Evolutionary conservation across 345 rosid species (phyloP), one percentile per base, ranked within the genome.

Genomic region (Pugionium dolabratum): DNA sequence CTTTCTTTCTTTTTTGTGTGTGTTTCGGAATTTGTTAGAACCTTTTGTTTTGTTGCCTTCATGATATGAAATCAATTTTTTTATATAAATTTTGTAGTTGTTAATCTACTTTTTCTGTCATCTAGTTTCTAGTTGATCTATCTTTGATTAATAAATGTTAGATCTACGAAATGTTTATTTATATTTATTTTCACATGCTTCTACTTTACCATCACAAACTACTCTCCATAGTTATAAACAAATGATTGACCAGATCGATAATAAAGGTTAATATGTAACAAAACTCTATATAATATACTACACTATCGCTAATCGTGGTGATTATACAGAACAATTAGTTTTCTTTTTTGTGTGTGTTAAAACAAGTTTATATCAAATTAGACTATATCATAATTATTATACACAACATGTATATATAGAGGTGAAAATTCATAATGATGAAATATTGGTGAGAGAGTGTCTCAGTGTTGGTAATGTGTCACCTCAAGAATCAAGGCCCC

Each of bases 381-480:
- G 40, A 70, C 1, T 47, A 4, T 47, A 40, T 71, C 28, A 47
- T 47, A 48, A 18, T 31, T 39, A 9, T 31, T 51, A 26, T 33
- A 33, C 33, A 39, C 50, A 41, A 53, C 32, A 36, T 18, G 18
- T 27, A 39, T 37, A 37, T 44, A 59, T 43, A 34, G 66, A 58
- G 4, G 40, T 53, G 58, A 73, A 66, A 53, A 41, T 5, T n/a
- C 65, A 52, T 66, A 45, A 54, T 74, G 52, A 73, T 67, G 69
- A 36, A 67, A 74, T 67, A 61, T 61, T 61, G 77, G 69, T 74
- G 69, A 59, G 69, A 67, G 68, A 67, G 43, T 62, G 67, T 73
- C 67, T 54, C 32, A 59, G 37, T 66, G 64, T 74, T 60, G 73
- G 78, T 62, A 67, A 67, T 62, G 18, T 73, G 76, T 73, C 76